Conservation (phyloP, 108 stramenopile genomes). For the Fistulifera solaris region DNA sequence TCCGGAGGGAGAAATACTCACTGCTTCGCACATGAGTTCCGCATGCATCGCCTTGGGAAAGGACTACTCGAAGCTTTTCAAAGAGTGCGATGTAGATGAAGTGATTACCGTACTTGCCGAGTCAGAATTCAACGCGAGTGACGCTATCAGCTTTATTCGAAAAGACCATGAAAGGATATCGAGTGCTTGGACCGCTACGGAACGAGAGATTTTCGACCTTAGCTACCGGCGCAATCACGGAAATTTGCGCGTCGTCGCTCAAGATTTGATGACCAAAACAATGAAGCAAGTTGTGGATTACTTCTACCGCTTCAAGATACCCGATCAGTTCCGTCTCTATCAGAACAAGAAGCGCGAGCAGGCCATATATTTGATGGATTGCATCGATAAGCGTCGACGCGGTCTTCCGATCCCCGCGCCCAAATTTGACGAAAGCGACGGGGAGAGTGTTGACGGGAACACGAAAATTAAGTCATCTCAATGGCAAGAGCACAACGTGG, state of each 20-base stretch:
- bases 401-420: not conserved
- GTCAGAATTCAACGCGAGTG: constrained; percentile 27
- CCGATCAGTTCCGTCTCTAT: constrained; percentile 76
- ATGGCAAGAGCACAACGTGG: constrained; percentile 36
- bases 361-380: constrained; percentile 67
- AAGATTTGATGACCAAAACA: constrained; percentile 36
- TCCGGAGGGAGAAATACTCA: constrained; percentile 11
- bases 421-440: constrained; percentile 12
- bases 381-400: constrained; percentile 52
- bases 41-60: constrained; percentile 19
- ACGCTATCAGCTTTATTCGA: constrained; percentile 34
- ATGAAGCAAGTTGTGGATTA: constrained; percentile 74
- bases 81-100: constrained; percentile 50
- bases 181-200: constrained; percentile 41
- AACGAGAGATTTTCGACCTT: constrained; percentile 59
- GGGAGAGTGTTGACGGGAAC: not conserved
- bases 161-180: constrained; percentile 28
- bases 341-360: constrained; percentile 74
- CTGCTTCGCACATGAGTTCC: constrained; percentile 30
- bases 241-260: constrained; percentile 56
- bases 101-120: constrained; percentile 42
- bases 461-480: constrained; percentile 9
- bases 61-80: constrained; percentile 10
- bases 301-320: constrained; percentile 82
- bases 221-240: constrained; percentile 66